phyloP scores from a whole-genome alignment of 352 stramenopile species.

The Phytophthora macrochlamydospora region DNA sequence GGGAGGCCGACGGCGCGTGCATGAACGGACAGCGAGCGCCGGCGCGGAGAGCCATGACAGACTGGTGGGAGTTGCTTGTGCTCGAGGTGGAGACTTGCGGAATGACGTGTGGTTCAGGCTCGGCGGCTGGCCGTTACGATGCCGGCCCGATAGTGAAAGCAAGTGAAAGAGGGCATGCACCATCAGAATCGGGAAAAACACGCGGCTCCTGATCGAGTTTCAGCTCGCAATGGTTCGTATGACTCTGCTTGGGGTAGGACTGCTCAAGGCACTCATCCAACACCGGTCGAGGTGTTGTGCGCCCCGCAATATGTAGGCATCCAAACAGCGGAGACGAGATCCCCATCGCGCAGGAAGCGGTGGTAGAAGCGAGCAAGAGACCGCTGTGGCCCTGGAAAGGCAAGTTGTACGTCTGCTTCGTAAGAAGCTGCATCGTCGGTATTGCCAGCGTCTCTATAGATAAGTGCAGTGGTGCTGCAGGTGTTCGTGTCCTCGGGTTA shows the following conservation, averaged over 20 bases:
- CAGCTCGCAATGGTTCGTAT: no score
- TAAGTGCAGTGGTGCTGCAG: no score
- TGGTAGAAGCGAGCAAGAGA: constrained; percentile 14
- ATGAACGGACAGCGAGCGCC: constrained; percentile 87
- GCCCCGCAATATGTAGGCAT: neutral
- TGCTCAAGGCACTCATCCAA: no score
- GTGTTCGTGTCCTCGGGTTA: no score
- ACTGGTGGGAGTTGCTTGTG: constrained; percentile 17
- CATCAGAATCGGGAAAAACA: constrained; percentile 39
- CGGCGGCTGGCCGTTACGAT: neutral
- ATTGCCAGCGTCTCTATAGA: no score
- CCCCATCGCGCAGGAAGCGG: neutral
- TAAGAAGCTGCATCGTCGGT: neutral
- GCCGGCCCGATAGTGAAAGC: constrained; percentile 7
- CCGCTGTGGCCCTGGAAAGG: no score
- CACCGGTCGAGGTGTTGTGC: no score
- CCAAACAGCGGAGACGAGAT: neutral
- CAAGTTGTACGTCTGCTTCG: no score
- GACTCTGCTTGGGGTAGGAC: no score
- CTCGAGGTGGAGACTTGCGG: constrained; percentile 36
- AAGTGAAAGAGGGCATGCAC: constrained; percentile 8
- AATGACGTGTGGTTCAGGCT: constrained; percentile 29
- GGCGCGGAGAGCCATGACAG: constrained; percentile 66
- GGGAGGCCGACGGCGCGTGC: constrained; percentile 72
- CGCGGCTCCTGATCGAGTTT: no score